Evolutionary conservation across 371 early-diverging fungal genomes (phyloP), one percentile per base, ranked within the genome.

Genomic region (Mucor circinelloides): DNA sequence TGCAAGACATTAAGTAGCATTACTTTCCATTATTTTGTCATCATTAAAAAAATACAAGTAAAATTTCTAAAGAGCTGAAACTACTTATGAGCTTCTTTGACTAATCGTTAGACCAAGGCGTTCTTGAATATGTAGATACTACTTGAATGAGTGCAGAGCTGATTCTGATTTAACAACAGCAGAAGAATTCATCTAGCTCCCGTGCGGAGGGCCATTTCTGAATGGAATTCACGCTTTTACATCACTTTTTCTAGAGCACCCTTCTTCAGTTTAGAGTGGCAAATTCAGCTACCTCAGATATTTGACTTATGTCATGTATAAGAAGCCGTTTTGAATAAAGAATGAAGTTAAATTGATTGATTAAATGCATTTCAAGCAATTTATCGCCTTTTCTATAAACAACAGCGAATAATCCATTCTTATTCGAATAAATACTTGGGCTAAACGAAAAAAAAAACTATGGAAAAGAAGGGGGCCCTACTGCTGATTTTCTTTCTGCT

Each of bases 281-380:
- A n/a, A 48, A 48, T 21, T 21, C 17, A 48, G 48, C 21, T 48
- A 9, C 48, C 23, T 23, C 48, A 19, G 8, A 8, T 23, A 48
- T 7, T 9, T n/a, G 5, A 10, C 48, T 21, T 46, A 46, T 48
- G 48, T 23, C 48, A 48, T 48, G 48, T 48, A 48, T 1, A 48
- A 48, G 21, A 23, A 23, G 6, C 7, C 21, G 8, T 23, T 34
- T 48, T 48, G 48, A 48, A 48, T 48, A 48, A 48, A 48, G 48
- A 48, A 48, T 48, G 48, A 48, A 48, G 48, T 48, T 48, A 48
- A 23, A 21, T 48, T 48, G 21, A 48, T 48, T 48, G 48, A 48
- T 48, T 48, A 48, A 48, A 48, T 48, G 48, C 48, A 48, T 21
- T 48, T 48, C 48, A 48, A 48, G 48, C 21, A 48, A 48, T 48